A percentile compares a stretch with the other conserved stretches of the same genome.
Conservation (phyloP, 1,284 basidiomycete genomes). For the Pseudozyma hubeiensis region DNA sequence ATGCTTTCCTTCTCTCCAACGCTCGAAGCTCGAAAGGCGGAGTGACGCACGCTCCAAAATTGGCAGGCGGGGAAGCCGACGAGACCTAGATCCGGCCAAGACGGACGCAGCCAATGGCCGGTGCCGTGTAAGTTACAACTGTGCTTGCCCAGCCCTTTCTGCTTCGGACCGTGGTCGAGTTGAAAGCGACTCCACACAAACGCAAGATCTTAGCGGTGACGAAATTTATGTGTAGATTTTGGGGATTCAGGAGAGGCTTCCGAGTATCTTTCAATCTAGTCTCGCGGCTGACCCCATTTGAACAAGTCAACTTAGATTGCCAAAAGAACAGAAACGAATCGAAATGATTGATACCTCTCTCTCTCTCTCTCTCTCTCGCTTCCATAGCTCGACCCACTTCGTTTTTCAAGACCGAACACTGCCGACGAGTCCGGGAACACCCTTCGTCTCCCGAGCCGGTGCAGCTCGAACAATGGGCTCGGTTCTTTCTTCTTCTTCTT, state of each 20-base stretch:
- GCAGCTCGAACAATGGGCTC: background rate
- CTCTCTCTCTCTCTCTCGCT: background rate
- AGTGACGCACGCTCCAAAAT: conserved; percentile 3
- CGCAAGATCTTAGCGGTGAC: too few relatives aligned
- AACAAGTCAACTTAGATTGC: too few relatives aligned
- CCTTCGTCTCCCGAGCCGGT: conserved; percentile 2
- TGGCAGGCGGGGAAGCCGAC: conserved; percentile 8
- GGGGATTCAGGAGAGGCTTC: too few relatives aligned
- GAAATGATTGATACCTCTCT: background rate
- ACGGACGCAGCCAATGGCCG: background rate
- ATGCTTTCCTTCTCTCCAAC: too few relatives aligned
- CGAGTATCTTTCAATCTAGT: too few relatives aligned
- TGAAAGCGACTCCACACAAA: too few relatives aligned
- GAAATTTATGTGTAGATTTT: too few relatives aligned
- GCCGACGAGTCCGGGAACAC: conserved; percentile 33
- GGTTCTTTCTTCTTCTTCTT: background rate
- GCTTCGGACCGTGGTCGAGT: too few relatives aligned
- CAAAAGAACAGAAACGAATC: too few relatives aligned
- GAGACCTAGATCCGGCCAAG: too few relatives aligned
- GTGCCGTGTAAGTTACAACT: background rate
- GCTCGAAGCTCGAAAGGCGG: background rate
- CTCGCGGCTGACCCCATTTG: too few relatives aligned
- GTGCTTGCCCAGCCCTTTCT: too few relatives aligned
- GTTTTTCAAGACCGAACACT: conserved; percentile 20
- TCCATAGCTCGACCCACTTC: background rate